Evolutionary conservation across 768 basidiomycete genomes (phyloP).

Genomic region (Termitomyces titanicus): DNA sequence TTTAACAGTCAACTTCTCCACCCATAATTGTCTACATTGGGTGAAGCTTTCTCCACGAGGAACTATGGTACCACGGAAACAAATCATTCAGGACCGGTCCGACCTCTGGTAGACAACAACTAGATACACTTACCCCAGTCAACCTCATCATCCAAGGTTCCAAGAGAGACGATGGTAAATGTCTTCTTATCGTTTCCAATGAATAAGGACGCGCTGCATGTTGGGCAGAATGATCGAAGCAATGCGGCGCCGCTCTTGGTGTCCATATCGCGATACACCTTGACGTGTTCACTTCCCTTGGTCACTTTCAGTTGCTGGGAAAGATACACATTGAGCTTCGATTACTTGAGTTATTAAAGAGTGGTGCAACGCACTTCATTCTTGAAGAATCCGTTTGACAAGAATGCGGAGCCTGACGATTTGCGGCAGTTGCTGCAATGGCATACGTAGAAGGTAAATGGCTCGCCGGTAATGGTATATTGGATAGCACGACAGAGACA

Average conservation of each 20-base stretch:
- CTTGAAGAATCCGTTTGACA: constrained; percentile 23
- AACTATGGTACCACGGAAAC: constrained; percentile 12
- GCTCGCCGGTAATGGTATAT: constrained; percentile 16
- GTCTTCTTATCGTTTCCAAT: constrained; percentile 14
- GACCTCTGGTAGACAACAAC: not conserved
- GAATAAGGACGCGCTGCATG: constrained; percentile 24
- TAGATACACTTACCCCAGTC: constrained; percentile 26
- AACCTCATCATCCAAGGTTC: constrained; percentile 26
- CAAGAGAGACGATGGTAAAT: constrained; percentile 23
- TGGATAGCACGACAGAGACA: constrained; percentile 14
- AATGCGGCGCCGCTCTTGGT: constrained; percentile 21
- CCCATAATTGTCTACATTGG: constrained; percentile 19
- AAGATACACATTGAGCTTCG: not conserved
- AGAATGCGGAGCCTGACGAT: constrained; percentile 21
- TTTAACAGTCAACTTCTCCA: constrained; percentile 20
- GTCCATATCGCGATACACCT: constrained; percentile 18
- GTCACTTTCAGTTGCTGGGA: constrained; percentile 20
- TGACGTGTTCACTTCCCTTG: constrained; percentile 20
- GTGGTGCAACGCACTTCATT: constrained; percentile 15
- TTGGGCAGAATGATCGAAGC: constrained; percentile 23
- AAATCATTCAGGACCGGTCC: not conserved
- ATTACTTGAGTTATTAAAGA: not conserved
- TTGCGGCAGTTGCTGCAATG: constrained; percentile 24
- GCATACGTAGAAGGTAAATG: constrained; percentile 18
- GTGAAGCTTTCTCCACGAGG: constrained; percentile 26